Conservation (phyloP, 2,329 filamentous ascomycete genomes). For the Davidsoniella eucalypti region DNA sequence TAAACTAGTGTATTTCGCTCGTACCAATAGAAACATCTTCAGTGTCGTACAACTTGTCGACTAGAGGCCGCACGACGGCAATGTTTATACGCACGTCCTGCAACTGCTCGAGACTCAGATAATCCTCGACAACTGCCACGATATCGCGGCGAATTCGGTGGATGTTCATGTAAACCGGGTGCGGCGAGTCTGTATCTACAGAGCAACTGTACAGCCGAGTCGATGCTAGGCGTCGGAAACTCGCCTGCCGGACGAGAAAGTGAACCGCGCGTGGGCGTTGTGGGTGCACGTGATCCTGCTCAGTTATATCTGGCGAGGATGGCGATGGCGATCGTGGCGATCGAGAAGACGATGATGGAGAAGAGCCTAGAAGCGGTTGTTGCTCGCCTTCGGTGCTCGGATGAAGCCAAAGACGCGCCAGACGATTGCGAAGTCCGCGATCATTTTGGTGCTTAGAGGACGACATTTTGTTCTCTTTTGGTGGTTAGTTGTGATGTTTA, state of each 20-base stretch:
- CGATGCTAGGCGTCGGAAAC: constrained; percentile 3
- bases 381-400: not conserved
- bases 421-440: no score
- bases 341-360: not conserved
- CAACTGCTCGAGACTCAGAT: constrained; percentile 33
- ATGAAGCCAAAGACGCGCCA: not conserved
- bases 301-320: not conserved
- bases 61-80: constrained; percentile 60
- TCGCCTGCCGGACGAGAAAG: constrained; percentile 1
- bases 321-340: not conserved
- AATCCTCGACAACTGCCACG: constrained; percentile 33
- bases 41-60: constrained; percentile 67
- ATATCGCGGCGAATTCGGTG: constrained; percentile 53
- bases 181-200: constrained; percentile 40
- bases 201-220: constrained; percentile 33
- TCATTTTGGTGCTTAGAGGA: no score
- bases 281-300: not conserved
- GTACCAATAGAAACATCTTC: constrained; percentile 54
- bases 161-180: constrained; percentile 65
- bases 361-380: constrained; percentile 1
- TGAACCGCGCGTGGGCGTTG: not conserved
- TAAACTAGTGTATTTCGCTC: not conserved
- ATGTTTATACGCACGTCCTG: constrained; percentile 70
- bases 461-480: no score
- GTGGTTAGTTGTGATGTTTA: no score